Base-by-base conservation (phyloP, 2,329 filamentous ascomycete species). In the Taxawa tesnikishii region DNA sequence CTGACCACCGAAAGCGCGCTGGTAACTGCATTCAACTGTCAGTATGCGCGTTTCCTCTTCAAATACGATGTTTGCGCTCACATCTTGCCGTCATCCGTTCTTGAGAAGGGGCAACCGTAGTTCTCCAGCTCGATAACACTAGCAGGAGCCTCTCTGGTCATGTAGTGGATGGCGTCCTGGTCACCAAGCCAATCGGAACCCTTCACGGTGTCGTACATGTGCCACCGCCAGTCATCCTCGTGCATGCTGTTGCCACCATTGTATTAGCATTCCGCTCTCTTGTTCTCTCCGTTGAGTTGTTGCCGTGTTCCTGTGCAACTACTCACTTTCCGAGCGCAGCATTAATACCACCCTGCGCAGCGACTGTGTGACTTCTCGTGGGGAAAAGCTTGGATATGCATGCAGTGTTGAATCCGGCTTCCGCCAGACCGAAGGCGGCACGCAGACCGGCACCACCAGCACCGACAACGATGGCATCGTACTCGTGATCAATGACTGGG, bases 161-260 rank as follows among this genome's bases (percentile, higher is more conserved):
- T 94, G 68, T 94, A 94, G 65, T 94, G 87, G 55, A 94, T 94
- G 44, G 87, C 87, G 57, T 94, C 87, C 63, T 94, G 87, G 61
- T 94, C 87, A 60, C 87, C 87, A 31, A 94, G 75, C 87, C 87
- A 94, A 68, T 94, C 87, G 44, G 83, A 93, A 44, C 87, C 87
- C 70, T 94, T 94, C 56, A 94, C 87, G 26, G 87, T 94, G 60
- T 94, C 87, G 69, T 94, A 94, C 87, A 94, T 94, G 66, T 94
- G 87, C 87, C 87, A 94, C 69, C 85, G 78, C 87, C 87, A 94
- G 66, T 94, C 85, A 53, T 94, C 87, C 68, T 88, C 75, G 70
- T 94, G 85, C 87, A 94, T 94, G 67, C n/a, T n/a, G n/a, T n/a
- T n/a, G n/a, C n/a, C n/a, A n/a, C n/a, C n/a, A n/a, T n/a, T n/a